phyloP scores from a whole-genome alignment of 2,329 filamentous ascomycete genomes.

The Endocalyx cinctus region DNA sequence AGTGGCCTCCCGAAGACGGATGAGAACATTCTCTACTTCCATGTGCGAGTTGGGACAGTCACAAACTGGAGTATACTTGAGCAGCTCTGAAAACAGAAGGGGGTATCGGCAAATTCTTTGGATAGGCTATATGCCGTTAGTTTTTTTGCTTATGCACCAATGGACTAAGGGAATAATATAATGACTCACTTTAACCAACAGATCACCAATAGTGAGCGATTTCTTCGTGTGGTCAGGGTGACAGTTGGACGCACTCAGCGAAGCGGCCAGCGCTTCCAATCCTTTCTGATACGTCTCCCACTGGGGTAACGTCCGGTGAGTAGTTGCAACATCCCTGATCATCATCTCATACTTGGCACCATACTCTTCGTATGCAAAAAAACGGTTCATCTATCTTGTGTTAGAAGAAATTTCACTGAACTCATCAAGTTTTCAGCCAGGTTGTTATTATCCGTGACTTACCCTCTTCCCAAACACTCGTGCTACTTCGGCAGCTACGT shows the following conservation, averaged over 20 bases:
- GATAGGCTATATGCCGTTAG: conserved; percentile 60
- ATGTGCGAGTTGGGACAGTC: conserved; percentile 83
- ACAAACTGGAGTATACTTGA: conserved; percentile 75
- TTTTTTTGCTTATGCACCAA: too few species aligned
- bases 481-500: conserved; percentile 56
- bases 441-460: too few species aligned
- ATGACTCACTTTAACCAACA: conserved; percentile 77
- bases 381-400: conserved; percentile 65
- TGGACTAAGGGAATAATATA: too few species aligned
- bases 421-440: too few species aligned
- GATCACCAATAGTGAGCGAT: conserved; percentile 75
- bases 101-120: conserved; percentile 91
- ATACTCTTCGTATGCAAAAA: conserved; percentile 89
- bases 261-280: conserved; percentile 75
- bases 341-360: conserved; percentile 85
- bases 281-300: conserved; percentile 82
- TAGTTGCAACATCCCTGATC: conserved; percentile 68
- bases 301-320: conserved; percentile 62
- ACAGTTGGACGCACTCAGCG: conserved; percentile 65
- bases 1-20: conserved; percentile 68
- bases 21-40: conserved; percentile 69
- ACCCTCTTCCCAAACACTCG: conserved; percentile 58
- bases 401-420: conserved; percentile 2
- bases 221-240: conserved; percentile 62
- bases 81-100: conserved; percentile 76